Base-by-base conservation (phyloP, 257 asterid species). In the Paulownia fortunei region DNA sequence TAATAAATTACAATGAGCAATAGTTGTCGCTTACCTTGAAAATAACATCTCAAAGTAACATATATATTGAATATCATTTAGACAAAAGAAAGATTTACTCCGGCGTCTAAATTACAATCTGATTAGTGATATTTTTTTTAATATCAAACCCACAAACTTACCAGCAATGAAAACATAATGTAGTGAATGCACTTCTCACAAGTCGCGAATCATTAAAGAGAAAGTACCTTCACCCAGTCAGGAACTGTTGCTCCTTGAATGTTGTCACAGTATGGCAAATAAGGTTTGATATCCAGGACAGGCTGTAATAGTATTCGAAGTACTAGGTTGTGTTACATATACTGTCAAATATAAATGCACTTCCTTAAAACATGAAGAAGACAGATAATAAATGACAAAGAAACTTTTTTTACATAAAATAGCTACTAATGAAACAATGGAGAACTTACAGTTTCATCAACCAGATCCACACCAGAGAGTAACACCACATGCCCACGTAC, bases 391-490 rank as follows among this genome's bases (percentile, higher is more conserved):
- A 47, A 65, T n/a, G 60, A 72, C n/a, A 76, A 62, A 68, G 36
- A 46, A 18, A 59, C 21, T 32, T 24, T 6, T n/a, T 19, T n/a
- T 6, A 64, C 41, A 54, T 55, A 41, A 54, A 27, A 27, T 12
- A 64, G 36, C 62, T 68, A 52, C 19, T 7, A 58, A n/a, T 64
- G 60, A 41, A 56, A 18, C 13, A 68, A 63, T 16, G 34, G 70
- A 41, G 46, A 76, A 82, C 92, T 86, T 80, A 94, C 98, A 0
- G 99, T 92, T 83, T 98, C 98, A 85, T 96, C 95, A 78, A 96
- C 98, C 41, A 96, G 94, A 88, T 96, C 99, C 76, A 90, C 97
- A 19, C 98, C 99, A 69, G 98, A 96, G 73, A 96, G 88, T 79
- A 88, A 72, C 79, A 96, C 85, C 39, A 10, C 83, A 77, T 80